These are phyloP conservation scores for Aspergillus heteromorphus DNA, from an alignment of 495 filamentous ascomycete species.

Conservation along the genomic window DNA sequence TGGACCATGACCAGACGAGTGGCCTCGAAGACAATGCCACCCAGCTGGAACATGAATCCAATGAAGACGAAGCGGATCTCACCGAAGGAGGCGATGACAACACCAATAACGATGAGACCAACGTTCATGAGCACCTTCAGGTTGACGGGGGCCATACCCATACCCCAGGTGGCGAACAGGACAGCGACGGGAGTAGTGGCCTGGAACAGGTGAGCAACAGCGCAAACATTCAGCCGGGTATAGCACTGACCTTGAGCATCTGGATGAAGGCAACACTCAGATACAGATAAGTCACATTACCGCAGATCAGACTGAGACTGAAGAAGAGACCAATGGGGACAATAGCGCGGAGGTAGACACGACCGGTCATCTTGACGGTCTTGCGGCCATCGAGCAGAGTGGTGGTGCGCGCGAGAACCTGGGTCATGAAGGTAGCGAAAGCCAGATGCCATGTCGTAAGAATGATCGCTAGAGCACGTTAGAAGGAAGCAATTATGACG, in stretches of 20 bases:
- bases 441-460: conserved; percentile 90
- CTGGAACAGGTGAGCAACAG: conserved; percentile 34
- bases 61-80: conserved; percentile 87
- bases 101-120: conserved; percentile 81
- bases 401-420: conserved; percentile 80
- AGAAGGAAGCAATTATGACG: conserved; percentile 1
- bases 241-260: conserved; percentile 77
- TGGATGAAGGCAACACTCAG: conserved; percentile 93
- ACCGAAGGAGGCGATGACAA: conserved; percentile 82
- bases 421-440: conserved; percentile 87
- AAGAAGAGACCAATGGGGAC: conserved; percentile 92
- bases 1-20: conserved; percentile 89
- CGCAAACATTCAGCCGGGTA: neutral
- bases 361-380: conserved; percentile 88
- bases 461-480: conserved; percentile 48
- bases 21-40: conserved; percentile 83
- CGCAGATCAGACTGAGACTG: conserved; percentile 89
- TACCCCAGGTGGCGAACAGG: conserved; percentile 75
- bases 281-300: conserved; percentile 89
- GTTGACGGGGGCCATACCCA: conserved; percentile 72
- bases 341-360: conserved; percentile 84
- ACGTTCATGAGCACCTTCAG: conserved; percentile 79
- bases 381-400: conserved; percentile 83
- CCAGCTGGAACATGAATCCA: conserved; percentile 82
- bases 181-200: conserved; percentile 89